These are phyloP conservation scores for Aspergillus persii DNA, from an alignment of 2,329 filamentous ascomycete species.

Conservation along the genomic window DNA sequence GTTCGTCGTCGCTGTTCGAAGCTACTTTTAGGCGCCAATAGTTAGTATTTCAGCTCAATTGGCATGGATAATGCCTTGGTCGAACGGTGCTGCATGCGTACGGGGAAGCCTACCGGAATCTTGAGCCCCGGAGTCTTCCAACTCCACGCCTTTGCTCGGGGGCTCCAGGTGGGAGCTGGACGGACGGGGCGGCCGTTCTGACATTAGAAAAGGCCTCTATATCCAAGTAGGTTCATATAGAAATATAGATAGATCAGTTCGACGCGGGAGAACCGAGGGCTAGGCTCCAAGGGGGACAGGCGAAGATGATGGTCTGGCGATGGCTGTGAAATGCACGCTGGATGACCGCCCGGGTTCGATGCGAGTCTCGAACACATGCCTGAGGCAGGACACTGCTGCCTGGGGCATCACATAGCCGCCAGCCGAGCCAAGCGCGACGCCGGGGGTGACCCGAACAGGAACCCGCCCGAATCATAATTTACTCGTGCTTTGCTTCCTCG, in stretches of 20 bases:
- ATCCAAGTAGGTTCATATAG: conserved; percentile 21
- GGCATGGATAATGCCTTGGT: neutral
- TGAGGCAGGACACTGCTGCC: conserved; percentile 20
- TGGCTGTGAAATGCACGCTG: neutral
- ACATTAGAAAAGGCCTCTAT: conserved; percentile 28
- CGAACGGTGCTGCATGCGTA: neutral
- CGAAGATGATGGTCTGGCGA: conserved; percentile 18
- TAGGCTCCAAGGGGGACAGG: neutral
- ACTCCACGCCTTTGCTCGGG: conserved; percentile 54
- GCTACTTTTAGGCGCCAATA: conserved; percentile 24
- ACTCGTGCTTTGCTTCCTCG: neutral
- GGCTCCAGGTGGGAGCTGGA: conserved; percentile 49
- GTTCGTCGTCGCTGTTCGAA: conserved; percentile 57
- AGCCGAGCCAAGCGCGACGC: conserved; percentile 19
- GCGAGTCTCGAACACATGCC: conserved; percentile 30
- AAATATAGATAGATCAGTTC: conserved; percentile 8
- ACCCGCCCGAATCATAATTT: neutral
- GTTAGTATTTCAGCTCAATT: conserved; percentile 2
- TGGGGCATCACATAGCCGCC: conserved; percentile 7
- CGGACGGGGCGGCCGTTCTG: conserved; percentile 36
- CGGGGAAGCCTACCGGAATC: conserved; percentile 49
- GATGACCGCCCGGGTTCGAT: conserved; percentile 26
- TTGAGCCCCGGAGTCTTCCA: conserved; percentile 57
- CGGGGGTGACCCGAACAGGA: neutral
- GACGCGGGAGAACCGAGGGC: conserved; percentile 14